These are phyloP conservation scores for Starmerella bombi DNA, from an alignment of 805 yeast species.

Conservation along the genomic window DNA sequence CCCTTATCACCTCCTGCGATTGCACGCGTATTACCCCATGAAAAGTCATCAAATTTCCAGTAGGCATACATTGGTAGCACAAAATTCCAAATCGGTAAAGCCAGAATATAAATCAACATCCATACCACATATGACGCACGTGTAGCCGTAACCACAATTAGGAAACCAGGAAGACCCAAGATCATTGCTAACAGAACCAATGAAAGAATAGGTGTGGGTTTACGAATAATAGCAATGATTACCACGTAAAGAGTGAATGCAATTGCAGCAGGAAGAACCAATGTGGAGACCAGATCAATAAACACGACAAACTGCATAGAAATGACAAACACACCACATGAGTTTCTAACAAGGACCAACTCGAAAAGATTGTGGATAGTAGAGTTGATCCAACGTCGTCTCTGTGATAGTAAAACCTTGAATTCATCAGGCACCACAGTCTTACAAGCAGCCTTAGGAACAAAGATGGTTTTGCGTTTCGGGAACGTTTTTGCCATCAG, in stretches of 20 bases:
- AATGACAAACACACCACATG: slow-evolving; percentile 89
- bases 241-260: slow-evolving; percentile 70
- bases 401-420: slow-evolving; percentile 68
- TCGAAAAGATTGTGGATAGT: slow-evolving; percentile 89
- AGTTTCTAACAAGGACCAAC: slow-evolving; percentile 64
- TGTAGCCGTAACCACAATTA: slow-evolving; percentile 71
- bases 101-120: slow-evolving; percentile 63
- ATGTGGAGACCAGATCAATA: slow-evolving; percentile 73
- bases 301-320: slow-evolving; percentile 87
- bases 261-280: slow-evolving; percentile 81
- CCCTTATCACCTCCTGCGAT: slow-evolving; percentile 55
- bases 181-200: slow-evolving; percentile 62
- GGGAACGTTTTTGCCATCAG: slow-evolving; percentile 84
- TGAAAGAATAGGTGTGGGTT: slow-evolving; percentile 67
- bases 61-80: slow-evolving; percentile 73
- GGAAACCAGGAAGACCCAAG: slow-evolving; percentile 72
- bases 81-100: slow-evolving; percentile 91
- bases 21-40: slow-evolving; percentile 93
- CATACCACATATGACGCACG: slow-evolving; percentile 59
- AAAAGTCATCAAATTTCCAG: slow-evolving; percentile 92
- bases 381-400: slow-evolving; percentile 95
- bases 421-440: slow-evolving; percentile 80
- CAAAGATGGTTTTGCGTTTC: slow-evolving; percentile 70
- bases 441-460: slow-evolving; percentile 84
- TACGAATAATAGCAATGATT: slow-evolving; percentile 51